Evolutionary conservation across 2,329 filamentous ascomycete genomes (phyloP).

Genomic region (Ophiocordyceps camponoti-saundersi): DNA sequence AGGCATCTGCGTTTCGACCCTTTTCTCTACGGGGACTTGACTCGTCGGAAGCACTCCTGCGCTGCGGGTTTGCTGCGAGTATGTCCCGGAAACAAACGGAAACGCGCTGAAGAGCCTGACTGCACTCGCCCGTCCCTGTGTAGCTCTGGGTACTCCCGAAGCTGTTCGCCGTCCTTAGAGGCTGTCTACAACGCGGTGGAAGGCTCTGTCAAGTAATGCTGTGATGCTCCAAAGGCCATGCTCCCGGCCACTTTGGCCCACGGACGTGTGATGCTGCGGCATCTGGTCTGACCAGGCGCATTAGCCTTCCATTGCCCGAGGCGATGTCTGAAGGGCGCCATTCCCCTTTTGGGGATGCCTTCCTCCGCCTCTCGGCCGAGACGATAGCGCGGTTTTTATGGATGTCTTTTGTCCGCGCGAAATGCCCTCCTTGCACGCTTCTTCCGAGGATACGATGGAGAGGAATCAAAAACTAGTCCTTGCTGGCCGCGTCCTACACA

Average conservation of each 20-base stretch:
- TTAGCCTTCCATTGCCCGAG: slow-evolving; percentile 32
- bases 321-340: slow-evolving; percentile 30
- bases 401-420: slow-evolving; percentile 85
- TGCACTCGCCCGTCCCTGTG: background rate
- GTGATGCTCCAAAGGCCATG: slow-evolving; percentile 22
- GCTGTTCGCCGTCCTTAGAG: slow-evolving; percentile 1
- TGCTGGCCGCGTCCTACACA: slow-evolving; percentile 69
- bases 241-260: slow-evolving; percentile 18
- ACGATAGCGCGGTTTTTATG: slow-evolving; percentile 71
- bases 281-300: slow-evolving; percentile 39
- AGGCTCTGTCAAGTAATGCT: slow-evolving; percentile 6
- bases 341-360: slow-evolving; percentile 15
- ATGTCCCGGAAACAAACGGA: slow-evolving; percentile 27
- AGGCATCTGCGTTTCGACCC: slow-evolving; percentile 18
- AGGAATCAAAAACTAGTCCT: slow-evolving; percentile 93
- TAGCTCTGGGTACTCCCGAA: slow-evolving; percentile 23
- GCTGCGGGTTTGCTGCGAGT: slow-evolving; percentile 14
- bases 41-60: slow-evolving; percentile 27
- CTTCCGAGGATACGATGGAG: slow-evolving; percentile 26
- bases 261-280: slow-evolving; percentile 24
- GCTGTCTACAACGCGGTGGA: background rate
- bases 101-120: slow-evolving; percentile 19
- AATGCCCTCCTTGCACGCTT: slow-evolving; percentile 41
- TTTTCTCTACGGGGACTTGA: slow-evolving; percentile 9
- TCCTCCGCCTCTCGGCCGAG: slow-evolving; percentile 15